Conservation (phyloP, 371 early-diverging fungal genomes). For the Mucor saturninus region DNA sequence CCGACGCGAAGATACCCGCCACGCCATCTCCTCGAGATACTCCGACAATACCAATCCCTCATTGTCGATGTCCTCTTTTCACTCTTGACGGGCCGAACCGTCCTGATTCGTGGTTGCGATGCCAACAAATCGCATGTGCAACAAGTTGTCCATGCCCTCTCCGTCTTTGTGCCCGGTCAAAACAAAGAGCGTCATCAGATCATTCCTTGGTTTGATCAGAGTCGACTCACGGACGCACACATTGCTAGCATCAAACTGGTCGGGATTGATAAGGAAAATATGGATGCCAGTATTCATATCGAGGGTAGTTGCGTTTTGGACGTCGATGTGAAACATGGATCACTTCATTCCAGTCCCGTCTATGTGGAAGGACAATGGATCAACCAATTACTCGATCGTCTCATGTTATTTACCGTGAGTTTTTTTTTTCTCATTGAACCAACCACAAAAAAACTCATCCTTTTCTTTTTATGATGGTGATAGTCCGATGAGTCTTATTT, state of each 20-base stretch:
- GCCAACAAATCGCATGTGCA: slow-evolving; percentile 32
- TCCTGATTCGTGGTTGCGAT: slow-evolving; percentile 37
- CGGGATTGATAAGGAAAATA: slow-evolving; percentile 32
- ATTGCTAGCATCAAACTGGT: slow-evolving; percentile 40
- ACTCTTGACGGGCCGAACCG: slow-evolving; percentile 47
- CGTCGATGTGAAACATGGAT: slow-evolving; percentile 34
- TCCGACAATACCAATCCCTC: slow-evolving; percentile 25
- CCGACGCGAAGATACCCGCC: background rate
- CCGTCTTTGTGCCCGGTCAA: slow-evolving; percentile 48
- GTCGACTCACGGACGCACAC: slow-evolving; percentile 29
- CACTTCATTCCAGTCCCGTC: slow-evolving; percentile 44
- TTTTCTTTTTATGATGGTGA: background rate
- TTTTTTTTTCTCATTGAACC: background rate
- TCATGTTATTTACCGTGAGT: slow-evolving; percentile 37
- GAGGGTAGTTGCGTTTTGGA: slow-evolving; percentile 44
- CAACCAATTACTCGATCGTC: slow-evolving; percentile 37
- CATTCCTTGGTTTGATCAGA: slow-evolving; percentile 36
- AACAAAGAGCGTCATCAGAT: slow-evolving; percentile 29
- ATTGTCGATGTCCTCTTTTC: slow-evolving; percentile 45
- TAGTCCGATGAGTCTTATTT: slow-evolving; percentile 42
- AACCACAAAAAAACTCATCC: background rate
- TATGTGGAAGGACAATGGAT: slow-evolving; percentile 55
- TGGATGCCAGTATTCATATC: slow-evolving; percentile 44
- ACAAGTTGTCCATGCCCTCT: slow-evolving; percentile 37
- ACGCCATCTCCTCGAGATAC: slow-evolving; percentile 8